Conservation (phyloP, 1,139 yeast genomes). For the Candida dubliniensis region DNA sequence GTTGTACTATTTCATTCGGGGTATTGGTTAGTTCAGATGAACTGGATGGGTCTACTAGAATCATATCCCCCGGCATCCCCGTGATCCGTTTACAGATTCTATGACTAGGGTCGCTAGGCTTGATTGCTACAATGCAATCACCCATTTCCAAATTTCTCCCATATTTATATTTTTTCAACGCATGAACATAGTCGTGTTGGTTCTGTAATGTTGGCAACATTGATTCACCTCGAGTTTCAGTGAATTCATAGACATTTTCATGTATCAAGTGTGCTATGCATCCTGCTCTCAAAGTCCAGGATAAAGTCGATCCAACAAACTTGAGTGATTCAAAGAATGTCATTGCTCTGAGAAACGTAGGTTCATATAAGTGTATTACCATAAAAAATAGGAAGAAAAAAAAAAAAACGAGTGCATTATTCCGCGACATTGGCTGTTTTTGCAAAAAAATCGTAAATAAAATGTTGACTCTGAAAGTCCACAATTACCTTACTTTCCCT, state of each 20-base stretch:
- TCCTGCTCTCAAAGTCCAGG: constrained; percentile 60
- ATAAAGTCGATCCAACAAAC: constrained; percentile 34
- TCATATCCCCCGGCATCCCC: constrained; percentile 93
- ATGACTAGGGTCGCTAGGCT: constrained; percentile 86
- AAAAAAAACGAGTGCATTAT: background rate
- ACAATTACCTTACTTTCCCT: too few species aligned
- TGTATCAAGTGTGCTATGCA: constrained; percentile 69
- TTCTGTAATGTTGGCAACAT: constrained; percentile 90
- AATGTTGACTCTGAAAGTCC: background rate
- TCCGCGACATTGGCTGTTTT: background rate
- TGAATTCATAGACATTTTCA: constrained; percentile 68
- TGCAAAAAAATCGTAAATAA: background rate
- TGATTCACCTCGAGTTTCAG: constrained; percentile 88
- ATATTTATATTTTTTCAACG: constrained; percentile 57
- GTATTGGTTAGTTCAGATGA: constrained; percentile 51
- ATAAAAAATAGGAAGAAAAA: background rate
- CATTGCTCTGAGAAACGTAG: constrained; percentile 9
- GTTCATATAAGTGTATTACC: background rate
- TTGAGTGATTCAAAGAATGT: constrained; percentile 23
- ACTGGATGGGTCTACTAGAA: constrained; percentile 76
- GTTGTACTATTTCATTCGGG: constrained; percentile 26
- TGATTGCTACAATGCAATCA: constrained; percentile 82
- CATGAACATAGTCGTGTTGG: constrained; percentile 76
- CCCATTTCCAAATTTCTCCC: constrained; percentile 72
- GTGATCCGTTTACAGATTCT: constrained; percentile 90